These are phyloP conservation scores for Hypomontagnella submonticulosa DNA, from an alignment of 495 filamentous ascomycete genomes.

Conservation along the genomic window DNA sequence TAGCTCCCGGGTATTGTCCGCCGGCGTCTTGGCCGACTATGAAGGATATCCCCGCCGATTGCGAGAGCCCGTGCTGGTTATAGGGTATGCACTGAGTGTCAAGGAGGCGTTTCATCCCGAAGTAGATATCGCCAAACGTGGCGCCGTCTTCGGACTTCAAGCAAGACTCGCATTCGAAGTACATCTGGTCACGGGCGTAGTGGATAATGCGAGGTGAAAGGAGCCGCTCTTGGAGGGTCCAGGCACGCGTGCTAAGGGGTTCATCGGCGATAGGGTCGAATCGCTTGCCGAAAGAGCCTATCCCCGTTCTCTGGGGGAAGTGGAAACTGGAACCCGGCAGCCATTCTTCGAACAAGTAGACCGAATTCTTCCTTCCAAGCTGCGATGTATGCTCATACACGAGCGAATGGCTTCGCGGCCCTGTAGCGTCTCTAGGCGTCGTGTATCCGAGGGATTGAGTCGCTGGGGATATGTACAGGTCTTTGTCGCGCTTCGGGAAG, in stretches of 20 bases:
- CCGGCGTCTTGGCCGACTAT: slow-evolving; percentile 26
- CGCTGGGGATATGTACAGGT: slow-evolving; percentile 19
- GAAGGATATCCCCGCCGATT: slow-evolving; percentile 23
- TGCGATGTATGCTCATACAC: slow-evolving; percentile 15
- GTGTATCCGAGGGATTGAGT: slow-evolving; percentile 16
- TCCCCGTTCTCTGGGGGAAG: slow-evolving; percentile 18
- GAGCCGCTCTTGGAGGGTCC: slow-evolving; percentile 47
- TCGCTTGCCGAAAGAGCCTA: slow-evolving; percentile 24
- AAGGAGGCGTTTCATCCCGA: slow-evolving; percentile 30
- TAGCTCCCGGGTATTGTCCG: slow-evolving; percentile 1
- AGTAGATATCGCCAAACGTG: slow-evolving; percentile 30
- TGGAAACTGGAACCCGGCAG: slow-evolving; percentile 30
- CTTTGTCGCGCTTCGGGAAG: slow-evolving; percentile 25
- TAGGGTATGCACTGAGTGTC: slow-evolving; percentile 19
- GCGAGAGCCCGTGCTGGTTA: slow-evolving; percentile 17
- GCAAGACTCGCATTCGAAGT: slow-evolving; percentile 46
- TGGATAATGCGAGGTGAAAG: slow-evolving; percentile 42
- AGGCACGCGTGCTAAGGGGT: slow-evolving; percentile 42
- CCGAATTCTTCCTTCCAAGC: slow-evolving; percentile 5
- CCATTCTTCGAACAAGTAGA: slow-evolving; percentile 32
- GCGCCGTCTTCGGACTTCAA: slow-evolving; percentile 28
- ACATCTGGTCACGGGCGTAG: slow-evolving; percentile 41
- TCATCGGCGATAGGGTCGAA: slow-evolving; percentile 33
- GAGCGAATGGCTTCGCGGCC: slow-evolving; percentile 17
- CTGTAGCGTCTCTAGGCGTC: slow-evolving; percentile 22